Evolutionary conservation across 495 filamentous ascomycete species (phyloP).

Genomic region (Cladorrhinum samala): DNA sequence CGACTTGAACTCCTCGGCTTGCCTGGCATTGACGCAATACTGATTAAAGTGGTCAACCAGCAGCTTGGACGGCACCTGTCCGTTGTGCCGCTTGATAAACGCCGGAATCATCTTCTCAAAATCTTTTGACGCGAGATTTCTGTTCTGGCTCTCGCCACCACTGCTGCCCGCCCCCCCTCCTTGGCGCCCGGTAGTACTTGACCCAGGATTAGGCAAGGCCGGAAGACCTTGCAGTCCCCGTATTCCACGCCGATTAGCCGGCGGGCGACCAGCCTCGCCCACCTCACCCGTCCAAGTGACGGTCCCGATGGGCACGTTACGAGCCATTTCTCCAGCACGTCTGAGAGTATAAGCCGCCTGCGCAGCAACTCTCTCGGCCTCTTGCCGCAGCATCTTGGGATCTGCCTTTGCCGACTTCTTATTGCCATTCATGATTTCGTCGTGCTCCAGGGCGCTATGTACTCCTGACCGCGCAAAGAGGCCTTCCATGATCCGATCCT

Average conservation of each 20-base stretch:
- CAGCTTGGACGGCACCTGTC: slow-evolving; percentile 63
- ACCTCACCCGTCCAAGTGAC: slow-evolving; percentile 90
- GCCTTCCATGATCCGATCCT: slow-evolving; percentile 71
- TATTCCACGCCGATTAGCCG: slow-evolving; percentile 28
- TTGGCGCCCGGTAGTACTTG: no score
- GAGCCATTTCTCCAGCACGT: slow-evolving; percentile 64
- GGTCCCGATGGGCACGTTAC: slow-evolving; percentile 66
- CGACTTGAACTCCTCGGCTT: slow-evolving; percentile 42
- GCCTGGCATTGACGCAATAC: slow-evolving; percentile 38
- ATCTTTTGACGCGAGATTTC: slow-evolving; percentile 39
- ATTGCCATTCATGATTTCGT: slow-evolving; percentile 65
- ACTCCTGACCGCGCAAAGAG: slow-evolving; percentile 82
- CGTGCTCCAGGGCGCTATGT: slow-evolving; percentile 80
- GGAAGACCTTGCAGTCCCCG: slow-evolving; percentile 37
- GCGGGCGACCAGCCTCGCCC: slow-evolving; percentile 61
- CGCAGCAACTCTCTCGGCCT: slow-evolving; percentile 73
- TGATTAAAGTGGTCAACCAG: slow-evolving; percentile 70
- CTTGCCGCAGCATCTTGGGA: slow-evolving; percentile 65
- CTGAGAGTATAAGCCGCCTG: slow-evolving; percentile 68
- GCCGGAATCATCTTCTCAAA: slow-evolving; percentile 69
- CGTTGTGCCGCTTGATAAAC: slow-evolving; percentile 66
- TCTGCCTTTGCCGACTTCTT: slow-evolving; percentile 60
- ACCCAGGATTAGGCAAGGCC: slow-evolving; percentile 52
- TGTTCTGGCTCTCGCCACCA: no score
- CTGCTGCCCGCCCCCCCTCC: no score